Conservation (phyloP, 805 yeast genomes). For the Pichia rugopelliculosa region DNA sequence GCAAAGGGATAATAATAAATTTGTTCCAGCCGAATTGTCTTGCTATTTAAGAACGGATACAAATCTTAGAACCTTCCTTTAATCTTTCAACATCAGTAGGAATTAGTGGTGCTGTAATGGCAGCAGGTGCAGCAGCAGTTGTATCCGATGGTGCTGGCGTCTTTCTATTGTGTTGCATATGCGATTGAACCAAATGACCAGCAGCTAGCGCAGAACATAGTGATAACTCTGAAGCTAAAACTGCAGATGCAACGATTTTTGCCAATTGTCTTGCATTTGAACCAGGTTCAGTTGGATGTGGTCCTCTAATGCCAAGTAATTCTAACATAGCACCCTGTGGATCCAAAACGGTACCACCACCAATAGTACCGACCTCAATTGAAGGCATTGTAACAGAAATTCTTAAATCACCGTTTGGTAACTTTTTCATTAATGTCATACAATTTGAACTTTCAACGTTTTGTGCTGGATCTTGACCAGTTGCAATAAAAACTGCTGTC, state of each 20-base stretch:
- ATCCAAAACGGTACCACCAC: slow-evolving; percentile 96
- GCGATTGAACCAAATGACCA: slow-evolving; percentile 96
- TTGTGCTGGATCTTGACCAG: slow-evolving; percentile 99
- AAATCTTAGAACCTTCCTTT: slow-evolving; percentile 65
- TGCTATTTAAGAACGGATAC: slow-evolving; percentile 49
- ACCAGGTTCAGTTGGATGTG: slow-evolving; percentile 91
- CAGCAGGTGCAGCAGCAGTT: slow-evolving; percentile 22
- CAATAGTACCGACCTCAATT: slow-evolving; percentile 97
- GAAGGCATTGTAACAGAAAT: slow-evolving; percentile 99
- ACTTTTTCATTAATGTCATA: slow-evolving; percentile 88
- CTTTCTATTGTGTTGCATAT: slow-evolving; percentile 87
- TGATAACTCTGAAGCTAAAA: slow-evolving; percentile 92
- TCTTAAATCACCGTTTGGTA: slow-evolving; percentile 65
- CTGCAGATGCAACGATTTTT: slow-evolving; percentile 86
- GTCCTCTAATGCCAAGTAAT: slow-evolving; percentile 89
- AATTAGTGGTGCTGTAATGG: slow-evolving; percentile 19
- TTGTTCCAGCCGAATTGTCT: too few species aligned
- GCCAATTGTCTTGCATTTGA: slow-evolving; percentile 92
- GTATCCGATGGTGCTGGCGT: slow-evolving; percentile 24
- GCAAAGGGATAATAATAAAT: neutral
- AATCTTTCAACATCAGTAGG: slow-evolving; percentile 39
- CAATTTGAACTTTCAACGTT: slow-evolving; percentile 97
- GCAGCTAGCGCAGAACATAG: slow-evolving; percentile 95
- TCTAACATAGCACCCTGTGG: slow-evolving; percentile 97
- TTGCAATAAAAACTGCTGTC: slow-evolving; percentile 88